Base-by-base conservation (phyloP, 2,329 filamentous ascomycete genomes). In the Tricladium varicosporioides region DNA sequence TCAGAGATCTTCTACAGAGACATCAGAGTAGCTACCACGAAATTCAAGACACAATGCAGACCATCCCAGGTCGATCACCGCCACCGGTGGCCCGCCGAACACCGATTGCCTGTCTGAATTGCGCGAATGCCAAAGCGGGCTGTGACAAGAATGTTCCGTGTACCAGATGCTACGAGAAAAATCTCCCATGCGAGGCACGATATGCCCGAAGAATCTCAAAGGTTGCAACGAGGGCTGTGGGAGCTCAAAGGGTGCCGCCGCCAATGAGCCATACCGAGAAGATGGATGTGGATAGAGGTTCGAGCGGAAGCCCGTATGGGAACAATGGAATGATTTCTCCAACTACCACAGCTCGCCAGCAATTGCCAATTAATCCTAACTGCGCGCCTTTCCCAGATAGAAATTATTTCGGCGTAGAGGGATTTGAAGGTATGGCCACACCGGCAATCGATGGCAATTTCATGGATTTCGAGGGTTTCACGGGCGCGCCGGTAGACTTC, bases 1-100 rank as follows among this genome's bases (percentile, higher is more conserved):
- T 27, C 33, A 67, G 80, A 60, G 80, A 82, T 54, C 71, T 82
- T 7, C 71, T 82, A 3, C 76, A 79, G 62, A 71, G 79, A 64
- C 79, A 81, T 56, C 73, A 80, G 56, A 72, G 74, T 2, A 80
- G 78, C 27, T 81, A 80, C 59, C 80, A 81, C 69, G 76, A 80
- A 65, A 73, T 72, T 5, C 73, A 74, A 63, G 76, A 79, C 51
- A 74, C 76, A 0, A 74, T 76, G 72, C 76, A 78, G 46, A 72
- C 75, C 2, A 63, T 73, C 9, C 72, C 76, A 0, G 77, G 74
- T 13, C 74, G 74, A n/a, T 69, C 76, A 2, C 73, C 76, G 1
- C 73, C 74, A 3, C 75, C 75, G 0, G 66, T 78, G 11, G 72
- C 68, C 13, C 69, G 72, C 27, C 68, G 72, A 47, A 76, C 74